These are phyloP conservation scores for Medicago arabica DNA, from an alignment of 306 rosid species.

Conservation along the genomic window DNA sequence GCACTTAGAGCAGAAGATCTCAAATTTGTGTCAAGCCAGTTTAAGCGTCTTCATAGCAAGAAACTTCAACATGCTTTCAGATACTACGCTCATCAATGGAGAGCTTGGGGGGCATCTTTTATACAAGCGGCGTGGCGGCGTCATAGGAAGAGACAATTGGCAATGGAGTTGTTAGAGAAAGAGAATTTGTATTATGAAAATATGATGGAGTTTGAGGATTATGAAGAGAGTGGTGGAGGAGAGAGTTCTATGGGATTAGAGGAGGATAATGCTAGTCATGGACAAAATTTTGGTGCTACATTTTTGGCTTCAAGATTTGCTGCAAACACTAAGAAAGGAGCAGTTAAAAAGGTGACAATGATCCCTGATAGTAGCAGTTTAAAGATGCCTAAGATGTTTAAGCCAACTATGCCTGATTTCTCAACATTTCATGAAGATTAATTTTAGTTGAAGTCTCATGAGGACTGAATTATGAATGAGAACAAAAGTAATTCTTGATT, in stretches of 20 bases:
- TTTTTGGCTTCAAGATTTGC: conserved; percentile 80
- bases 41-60: conserved; percentile 88
- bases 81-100: conserved; percentile 90
- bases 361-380: conserved; percentile 60
- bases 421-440: conserved; percentile 50
- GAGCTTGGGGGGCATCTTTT: conserved; percentile 84
- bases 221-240: conserved; percentile 13
- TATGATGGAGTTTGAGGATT: conserved; percentile 9
- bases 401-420: conserved; percentile 91
- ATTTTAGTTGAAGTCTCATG: conserved; percentile 9
- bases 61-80: conserved; percentile 85
- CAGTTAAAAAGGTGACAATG: conserved; percentile 39
- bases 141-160: conserved; percentile 58
- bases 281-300: conserved; percentile 56
- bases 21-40: conserved; percentile 74
- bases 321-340: conserved; percentile 66
- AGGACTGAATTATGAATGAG: background rate
- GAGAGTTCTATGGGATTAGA: conserved; percentile 18
- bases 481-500: background rate
- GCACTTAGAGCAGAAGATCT: conserved; percentile 85
- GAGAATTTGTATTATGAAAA: conserved; percentile 55
- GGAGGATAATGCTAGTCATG: background rate
- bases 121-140: conserved; percentile 91
- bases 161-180: conserved; percentile 61
- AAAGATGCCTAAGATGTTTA: conserved; percentile 85